Base-by-base conservation (phyloP, 345 rosid genomes). In the Chamaenerion angustifolium region DNA sequence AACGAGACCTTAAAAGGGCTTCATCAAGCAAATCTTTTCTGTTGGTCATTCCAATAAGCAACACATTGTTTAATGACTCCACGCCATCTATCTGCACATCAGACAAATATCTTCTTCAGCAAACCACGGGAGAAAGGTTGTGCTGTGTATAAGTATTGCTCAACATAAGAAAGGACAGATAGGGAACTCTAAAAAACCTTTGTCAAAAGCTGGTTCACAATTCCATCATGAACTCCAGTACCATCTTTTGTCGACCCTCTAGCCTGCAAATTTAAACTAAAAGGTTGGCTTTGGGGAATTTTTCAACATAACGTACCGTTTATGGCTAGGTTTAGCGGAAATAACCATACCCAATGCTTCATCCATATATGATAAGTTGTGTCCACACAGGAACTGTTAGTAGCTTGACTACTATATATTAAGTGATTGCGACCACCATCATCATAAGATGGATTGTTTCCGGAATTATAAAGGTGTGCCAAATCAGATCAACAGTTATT, bases 21-120 rank as follows among this genome's bases (percentile, higher is more conserved):
- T 85, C 99, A 70, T 93, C 99, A 60, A 93, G 94, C 74, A 93
- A 76, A 76, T 93, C 99, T 76, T 81, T 93, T 72, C 99, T 77
- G 69, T 93, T 93, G 66, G 99, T 93, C 99, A 88, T 93, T 68
- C 99, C 99, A 71, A 93, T 93, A 54, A 88, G 99, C 66, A 93
- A 71, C 56, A 93, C 96, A 76, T 93, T 93, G 65, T 93, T 93
- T 56, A 93, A 80, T 18, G 99, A 82, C 76, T 93, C 99, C 82
- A 93, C 99, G 18, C 99, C 99, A 74, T 93, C 99, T 52, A 93
- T 93, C 99, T 93, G 95, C 66, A 74, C 64, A 72, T 27, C 47
- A 10, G 13, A 21, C 6, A 19, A 49, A 31, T 23, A 41, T 41
- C 11, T 41, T 18, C 6, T 13, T 21, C 25, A 21, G 3, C 25